Evolutionary conservation across 345 rosid species (phyloP), one percentile per base, ranked within the genome.

Genomic region (Salix caprea): DNA sequence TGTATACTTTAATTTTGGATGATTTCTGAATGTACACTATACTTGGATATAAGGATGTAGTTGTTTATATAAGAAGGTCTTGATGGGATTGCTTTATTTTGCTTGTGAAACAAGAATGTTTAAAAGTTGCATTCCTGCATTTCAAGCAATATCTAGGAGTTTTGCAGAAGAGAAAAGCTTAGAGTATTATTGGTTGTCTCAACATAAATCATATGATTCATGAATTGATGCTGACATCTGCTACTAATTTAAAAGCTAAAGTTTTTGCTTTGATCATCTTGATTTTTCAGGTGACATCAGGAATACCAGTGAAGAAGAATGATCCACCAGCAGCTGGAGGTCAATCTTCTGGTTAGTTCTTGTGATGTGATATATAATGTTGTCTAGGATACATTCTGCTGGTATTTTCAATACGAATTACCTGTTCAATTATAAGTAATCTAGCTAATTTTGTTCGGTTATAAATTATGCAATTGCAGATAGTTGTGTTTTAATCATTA

Each of bases 271-370:
- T 68, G 37, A 70, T 73, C 69, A 37, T 46, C 77, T 65, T 76
- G 70, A 71, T 77, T 77, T 15, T 83, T 42, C 82, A 89, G 91
- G 86, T 65, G 65, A 71, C 89, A 14, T 69, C 89, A 24, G 94
- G 83, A 75, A 58, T 79, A 67, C 77, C 82, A 14, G 89, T 82
- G 77, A 88, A 83, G 76, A 90, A 73, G 77, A 64, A 85, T 21
- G 76, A 58, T 79, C 79, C 70, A 34, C 82, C 82, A 65, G 74
- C 82, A 65, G 74, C 83, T 30, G 85, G 86, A 52, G 85, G 83
- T 56, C 91, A 87, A 85, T 83, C 92, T 60, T 81, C 91, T 42
- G 94, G 98, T 88, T 83, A 86, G 89, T 85, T 67, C 71, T 71
- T 56, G 13, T 48, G 28, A 58, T 58, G 23, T 8, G 62, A 58